These are phyloP conservation scores for Trichoderma polysporum DNA, from an alignment of 2,329 filamentous ascomycete species.

Conservation along the genomic window DNA sequence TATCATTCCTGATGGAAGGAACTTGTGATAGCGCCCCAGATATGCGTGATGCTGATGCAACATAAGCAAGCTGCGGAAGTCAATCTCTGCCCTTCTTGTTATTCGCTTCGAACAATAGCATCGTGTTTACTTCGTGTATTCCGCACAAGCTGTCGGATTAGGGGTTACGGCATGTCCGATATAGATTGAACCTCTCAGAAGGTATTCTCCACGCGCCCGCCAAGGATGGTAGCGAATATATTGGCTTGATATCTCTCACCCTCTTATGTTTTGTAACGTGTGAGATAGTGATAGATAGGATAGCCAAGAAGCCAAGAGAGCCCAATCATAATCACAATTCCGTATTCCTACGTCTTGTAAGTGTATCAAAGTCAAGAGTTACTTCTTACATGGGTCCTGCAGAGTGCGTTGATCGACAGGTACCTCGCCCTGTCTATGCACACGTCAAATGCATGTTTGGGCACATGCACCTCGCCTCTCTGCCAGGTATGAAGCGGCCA, in stretches of 20 bases:
- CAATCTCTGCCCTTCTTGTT: not conserved
- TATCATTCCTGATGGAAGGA: too few relatives aligned
- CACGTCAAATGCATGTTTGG: not conserved
- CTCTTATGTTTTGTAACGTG: slow-evolving; percentile 1
- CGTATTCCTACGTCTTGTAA: not conserved
- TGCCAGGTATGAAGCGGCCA: not conserved
- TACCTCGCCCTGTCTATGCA: not conserved
- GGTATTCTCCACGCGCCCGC: not conserved
- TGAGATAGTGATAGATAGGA: not conserved
- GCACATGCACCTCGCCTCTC: too few relatives aligned
- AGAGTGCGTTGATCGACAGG: slow-evolving; percentile 4
- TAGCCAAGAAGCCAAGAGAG: not conserved
- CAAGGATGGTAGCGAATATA: not conserved
- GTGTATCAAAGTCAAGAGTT: not conserved
- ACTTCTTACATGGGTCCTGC: not conserved
- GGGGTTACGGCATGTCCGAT: not conserved
- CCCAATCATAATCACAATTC: not conserved
- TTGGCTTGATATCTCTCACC: not conserved
- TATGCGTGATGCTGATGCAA: not conserved
- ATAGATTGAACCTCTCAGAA: not conserved
- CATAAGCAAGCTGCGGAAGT: not conserved
- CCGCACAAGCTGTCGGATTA: not conserved
- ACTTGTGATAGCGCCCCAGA: not conserved
- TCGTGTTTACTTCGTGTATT: not conserved
- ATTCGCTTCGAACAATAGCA: not conserved